Evolutionary conservation across 352 stramenopile genomes (phyloP).

Genomic region (Pythium guiyangense): DNA sequence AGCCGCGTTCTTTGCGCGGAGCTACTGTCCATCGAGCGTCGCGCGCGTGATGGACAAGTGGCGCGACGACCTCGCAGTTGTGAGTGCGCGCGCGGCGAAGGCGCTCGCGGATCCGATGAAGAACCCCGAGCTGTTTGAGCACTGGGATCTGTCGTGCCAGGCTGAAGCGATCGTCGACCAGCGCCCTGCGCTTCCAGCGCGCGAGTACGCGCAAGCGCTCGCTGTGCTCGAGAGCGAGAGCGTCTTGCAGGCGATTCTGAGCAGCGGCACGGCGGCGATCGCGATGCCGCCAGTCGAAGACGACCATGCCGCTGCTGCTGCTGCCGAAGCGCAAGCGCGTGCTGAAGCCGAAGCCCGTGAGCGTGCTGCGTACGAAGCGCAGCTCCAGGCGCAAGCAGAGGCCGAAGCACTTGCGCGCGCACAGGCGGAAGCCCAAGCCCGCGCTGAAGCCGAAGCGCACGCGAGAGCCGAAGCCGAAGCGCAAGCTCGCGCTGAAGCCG

Average conservation of each 20-base stretch:
- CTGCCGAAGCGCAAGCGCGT: constrained; percentile 8
- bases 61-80: constrained; percentile 90
- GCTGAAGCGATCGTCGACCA: constrained; percentile 84
- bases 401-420: constrained; percentile 21
- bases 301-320: constrained; percentile 2
- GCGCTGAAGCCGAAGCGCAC: constrained; percentile 15
- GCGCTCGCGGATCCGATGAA: constrained; percentile 91
- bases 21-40: constrained; percentile 96
- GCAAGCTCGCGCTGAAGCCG: constrained; percentile 16
- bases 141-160: constrained; percentile 92
- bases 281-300: constrained; percentile 8
- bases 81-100: constrained; percentile 91
- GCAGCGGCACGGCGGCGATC: constrained; percentile 4
- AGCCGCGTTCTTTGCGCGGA: constrained; percentile 98
- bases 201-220: constrained; percentile 73
- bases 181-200: constrained; percentile 50
- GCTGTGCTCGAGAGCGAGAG: constrained; percentile 59
- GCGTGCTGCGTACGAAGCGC: constrained; percentile 24
- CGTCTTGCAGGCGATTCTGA: constrained; percentile 42
- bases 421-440: constrained; percentile 21
- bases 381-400: constrained; percentile 10
- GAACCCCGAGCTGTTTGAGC: constrained; percentile 95
- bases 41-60: constrained; percentile 95
- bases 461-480: constrained; percentile 21
- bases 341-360: constrained; percentile 18